Evolutionary conservation across 371 early-diverging fungal genomes (phyloP), one percentile per base, ranked within the genome.

Genomic region (Circinella umbellata): DNA sequence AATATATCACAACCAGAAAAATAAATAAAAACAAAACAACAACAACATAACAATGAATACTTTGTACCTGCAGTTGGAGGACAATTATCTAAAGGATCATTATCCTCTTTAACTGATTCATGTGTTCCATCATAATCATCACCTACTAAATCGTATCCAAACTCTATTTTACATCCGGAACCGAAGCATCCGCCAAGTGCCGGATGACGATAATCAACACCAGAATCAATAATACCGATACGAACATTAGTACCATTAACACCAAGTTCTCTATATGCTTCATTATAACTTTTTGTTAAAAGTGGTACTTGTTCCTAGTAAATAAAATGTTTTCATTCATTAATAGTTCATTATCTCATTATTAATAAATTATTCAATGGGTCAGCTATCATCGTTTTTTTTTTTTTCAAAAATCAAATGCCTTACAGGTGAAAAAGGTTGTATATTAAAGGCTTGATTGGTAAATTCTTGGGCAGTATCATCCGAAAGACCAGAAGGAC

Each of bases 131-230:
- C 61, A 51, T 76, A 84, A n/a, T 63, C 71, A 51, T 87, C 86
- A 18, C 89, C 87, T 18, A 87, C 88, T 35, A 91, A 75, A 74
- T 93, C 92, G 67, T 86, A 84, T 18, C 93, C 93, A 54, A 81
- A 84, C 35, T 73, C 78, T 48, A 91, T 79, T 71, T 86, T 87
- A 17, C 63, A 63, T 9, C 63, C 63, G 9, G 42, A 46, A 46
- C 63, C 63, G 13, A 63, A 63, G 11, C 63, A 63, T 39, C 27
- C 47, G 46, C 63, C 63, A n/a, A 63, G 27, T 20, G 63, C 63
- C 11, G 63, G 63, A 15, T 63, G 63, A 34, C 63, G 63, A 47
- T 63, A 63, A 63, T 63, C 63, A 9, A 63, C 34, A 63, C 63
- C 80, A 39, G 83, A 71, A 73, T 80, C 87, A 57, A 80, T 77